A percentile compares a stretch with the other conserved stretches of the same genome.
Conservation (phyloP, 176 grass and related monocot genomes). For the barley (Hordeum vulgare) region DNA sequence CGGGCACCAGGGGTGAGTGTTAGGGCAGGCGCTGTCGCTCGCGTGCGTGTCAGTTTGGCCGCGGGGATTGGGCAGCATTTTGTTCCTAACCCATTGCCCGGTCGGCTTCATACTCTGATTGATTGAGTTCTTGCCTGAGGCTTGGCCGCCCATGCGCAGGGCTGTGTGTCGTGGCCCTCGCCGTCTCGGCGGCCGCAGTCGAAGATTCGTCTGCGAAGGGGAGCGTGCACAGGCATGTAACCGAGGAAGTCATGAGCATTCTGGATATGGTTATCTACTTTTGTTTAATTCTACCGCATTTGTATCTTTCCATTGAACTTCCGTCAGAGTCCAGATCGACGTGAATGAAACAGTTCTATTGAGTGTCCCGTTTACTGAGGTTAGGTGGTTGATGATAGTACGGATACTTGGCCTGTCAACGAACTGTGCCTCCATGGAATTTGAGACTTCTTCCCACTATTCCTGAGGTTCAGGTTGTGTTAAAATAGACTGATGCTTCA, state of each 20-base stretch:
- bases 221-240: slow-evolving; percentile 41
- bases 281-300: background rate
- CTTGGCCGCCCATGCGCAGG: slow-evolving; percentile 19
- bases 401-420: background rate
- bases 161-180: slow-evolving; percentile 28
- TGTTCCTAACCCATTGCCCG: background rate
- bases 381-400: background rate
- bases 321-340: background rate
- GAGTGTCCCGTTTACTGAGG: background rate
- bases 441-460: too few relatives aligned
- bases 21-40: background rate
- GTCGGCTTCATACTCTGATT: background rate
- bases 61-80: background rate
- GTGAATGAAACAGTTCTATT: background rate
- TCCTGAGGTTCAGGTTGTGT: too few relatives aligned
- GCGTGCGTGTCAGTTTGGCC: background rate
- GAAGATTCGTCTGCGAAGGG: slow-evolving; percentile 33
- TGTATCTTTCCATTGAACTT: background rate
- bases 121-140: background rate
- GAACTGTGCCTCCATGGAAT: background rate
- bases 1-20: slow-evolving; percentile 40
- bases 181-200: slow-evolving; percentile 21
- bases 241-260: slow-evolving; percentile 69
- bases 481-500: too few relatives aligned
- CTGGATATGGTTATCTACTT: slow-evolving; percentile 60